phyloP scores from a whole-genome alignment of 495 filamentous ascomycete species.

The Penicillium odoratum region DNA sequence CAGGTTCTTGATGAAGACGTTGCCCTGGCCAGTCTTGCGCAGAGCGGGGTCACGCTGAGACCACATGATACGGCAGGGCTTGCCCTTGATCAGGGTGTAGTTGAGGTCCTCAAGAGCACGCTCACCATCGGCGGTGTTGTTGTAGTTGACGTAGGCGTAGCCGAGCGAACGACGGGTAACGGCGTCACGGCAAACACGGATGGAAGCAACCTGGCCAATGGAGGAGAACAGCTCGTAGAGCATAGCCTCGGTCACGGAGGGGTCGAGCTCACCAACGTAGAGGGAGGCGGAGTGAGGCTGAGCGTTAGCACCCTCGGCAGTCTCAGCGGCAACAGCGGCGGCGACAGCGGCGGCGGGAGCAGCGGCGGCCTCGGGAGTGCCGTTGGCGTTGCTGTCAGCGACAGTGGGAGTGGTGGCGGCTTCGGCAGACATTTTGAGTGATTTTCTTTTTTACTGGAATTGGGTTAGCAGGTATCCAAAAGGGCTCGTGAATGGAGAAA shows the following conservation, averaged over 20 bases:
- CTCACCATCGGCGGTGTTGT: slow-evolving; percentile 93
- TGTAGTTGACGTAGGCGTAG: slow-evolving; percentile 99
- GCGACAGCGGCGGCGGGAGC: slow-evolving; percentile 30
- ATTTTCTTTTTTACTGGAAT: slow-evolving; percentile 17
- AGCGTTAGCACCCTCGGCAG: slow-evolving; percentile 58
- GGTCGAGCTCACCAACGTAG: slow-evolving; percentile 98
- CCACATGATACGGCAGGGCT: slow-evolving; percentile 99
- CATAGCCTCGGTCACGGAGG: slow-evolving; percentile 98
- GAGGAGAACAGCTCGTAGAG: slow-evolving; percentile 99
- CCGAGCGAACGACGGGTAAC: slow-evolving; percentile 98
- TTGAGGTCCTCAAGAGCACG: slow-evolving; percentile 98
- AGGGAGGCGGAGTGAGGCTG: slow-evolving; percentile 94
- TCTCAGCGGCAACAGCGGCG: slow-evolving; percentile 23
- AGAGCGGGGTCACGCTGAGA: slow-evolving; percentile 98
- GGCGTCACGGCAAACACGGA: slow-evolving; percentile 98
- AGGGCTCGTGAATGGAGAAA: slow-evolving; percentile 1
- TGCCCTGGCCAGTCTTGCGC: slow-evolving; percentile 98
- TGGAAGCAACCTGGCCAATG: slow-evolving; percentile 98
- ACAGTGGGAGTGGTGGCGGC: slow-evolving; percentile 42
- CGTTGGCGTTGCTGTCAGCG: slow-evolving; percentile 43
- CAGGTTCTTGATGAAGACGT: slow-evolving; percentile 99
- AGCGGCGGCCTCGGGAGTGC: slow-evolving; percentile 38
- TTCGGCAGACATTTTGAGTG: slow-evolving; percentile 49
- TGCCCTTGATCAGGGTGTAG: slow-evolving; percentile 99
- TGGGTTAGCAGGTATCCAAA: slow-evolving; percentile 17